phyloP scores from a whole-genome alignment of 352 stramenopile genomes.

The Phytophthora macrochlamydospora region DNA sequence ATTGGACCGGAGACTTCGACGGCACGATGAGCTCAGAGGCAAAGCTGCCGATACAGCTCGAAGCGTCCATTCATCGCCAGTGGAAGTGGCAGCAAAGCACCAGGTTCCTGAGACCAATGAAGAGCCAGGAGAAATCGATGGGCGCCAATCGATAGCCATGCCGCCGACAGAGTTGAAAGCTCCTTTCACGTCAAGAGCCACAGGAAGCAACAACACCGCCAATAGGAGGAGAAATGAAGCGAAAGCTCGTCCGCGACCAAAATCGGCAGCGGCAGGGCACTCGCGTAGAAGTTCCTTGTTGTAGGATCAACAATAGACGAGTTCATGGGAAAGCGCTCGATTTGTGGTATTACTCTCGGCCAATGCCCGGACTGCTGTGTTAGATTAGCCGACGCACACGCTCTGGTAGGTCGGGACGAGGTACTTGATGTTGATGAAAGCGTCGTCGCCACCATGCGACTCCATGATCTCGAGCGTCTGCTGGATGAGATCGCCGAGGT shows the following conservation, averaged over 20 bases:
- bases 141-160: conserved; percentile 6
- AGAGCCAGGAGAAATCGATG: conserved; percentile 16
- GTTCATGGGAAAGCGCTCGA: not conserved
- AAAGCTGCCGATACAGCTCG: conserved; percentile 7
- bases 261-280: conserved; percentile 28
- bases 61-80: conserved; percentile 5
- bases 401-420: conserved; percentile 97
- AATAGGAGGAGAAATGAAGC: not conserved
- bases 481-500: conserved; percentile 96
- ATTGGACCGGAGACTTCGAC: conserved; percentile 50
- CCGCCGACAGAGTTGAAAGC: not conserved
- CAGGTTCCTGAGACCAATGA: conserved; percentile 29
- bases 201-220: conserved; percentile 15
- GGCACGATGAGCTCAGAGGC: conserved; percentile 17
- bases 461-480: conserved; percentile 98
- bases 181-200: conserved; percentile 4
- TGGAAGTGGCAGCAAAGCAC: not conserved
- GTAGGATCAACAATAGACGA: not conserved
- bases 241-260: conserved; percentile 17
- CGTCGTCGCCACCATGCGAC: conserved; percentile 94
- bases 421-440: conserved; percentile 99
- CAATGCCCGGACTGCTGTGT: not conserved
- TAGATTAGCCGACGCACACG: conserved; percentile 73
- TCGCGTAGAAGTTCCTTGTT: conserved; percentile 11
- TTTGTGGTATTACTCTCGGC: not conserved